Percentiles rank a stretch among this genome's conserved stretches.
Evolutionary conservation across 2,329 filamentous ascomycete species (phyloP).

Genomic region (Epichloe scottii): DNA sequence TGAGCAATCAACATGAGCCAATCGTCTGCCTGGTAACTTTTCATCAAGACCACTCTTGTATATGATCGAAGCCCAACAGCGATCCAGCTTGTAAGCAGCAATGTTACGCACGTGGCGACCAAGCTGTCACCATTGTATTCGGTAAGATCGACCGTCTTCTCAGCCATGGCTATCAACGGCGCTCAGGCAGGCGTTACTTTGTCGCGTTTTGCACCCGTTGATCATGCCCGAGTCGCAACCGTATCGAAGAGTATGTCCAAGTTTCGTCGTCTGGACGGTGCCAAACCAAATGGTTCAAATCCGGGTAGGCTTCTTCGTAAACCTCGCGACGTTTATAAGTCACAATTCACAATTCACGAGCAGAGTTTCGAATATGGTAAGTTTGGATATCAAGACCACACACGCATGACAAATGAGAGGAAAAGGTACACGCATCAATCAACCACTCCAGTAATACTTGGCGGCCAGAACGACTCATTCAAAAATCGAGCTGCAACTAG

Average conservation of each 20-base stretch:
- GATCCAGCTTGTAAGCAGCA: constrained; percentile 29
- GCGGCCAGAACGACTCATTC: neutral
- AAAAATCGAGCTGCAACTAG: neutral
- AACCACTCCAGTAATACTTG: neutral
- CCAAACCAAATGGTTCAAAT: neutral
- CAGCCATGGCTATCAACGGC: constrained; percentile 16
- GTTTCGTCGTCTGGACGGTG: neutral
- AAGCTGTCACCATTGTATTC: constrained; percentile 28
- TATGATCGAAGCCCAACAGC: constrained; percentile 31
- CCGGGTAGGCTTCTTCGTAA: neutral
- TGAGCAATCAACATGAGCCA: constrained; percentile 40
- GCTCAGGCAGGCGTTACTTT: neutral
- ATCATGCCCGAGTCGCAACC: neutral
- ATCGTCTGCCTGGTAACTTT: constrained; percentile 36
- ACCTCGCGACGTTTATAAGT: neutral
- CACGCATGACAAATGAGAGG: neutral
- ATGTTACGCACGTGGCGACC: constrained; percentile 22
- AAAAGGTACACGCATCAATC: neutral
- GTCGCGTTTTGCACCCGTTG: neutral
- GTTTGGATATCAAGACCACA: neutral
- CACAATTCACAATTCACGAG: neutral
- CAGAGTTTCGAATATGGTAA: neutral
- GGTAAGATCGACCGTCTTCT: constrained; percentile 16
- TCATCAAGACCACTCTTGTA: constrained; percentile 30
- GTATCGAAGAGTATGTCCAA: neutral